These are phyloP conservation scores for Camelina neglecta DNA, from an alignment of 345 rosid species.

Conservation along the genomic window DNA sequence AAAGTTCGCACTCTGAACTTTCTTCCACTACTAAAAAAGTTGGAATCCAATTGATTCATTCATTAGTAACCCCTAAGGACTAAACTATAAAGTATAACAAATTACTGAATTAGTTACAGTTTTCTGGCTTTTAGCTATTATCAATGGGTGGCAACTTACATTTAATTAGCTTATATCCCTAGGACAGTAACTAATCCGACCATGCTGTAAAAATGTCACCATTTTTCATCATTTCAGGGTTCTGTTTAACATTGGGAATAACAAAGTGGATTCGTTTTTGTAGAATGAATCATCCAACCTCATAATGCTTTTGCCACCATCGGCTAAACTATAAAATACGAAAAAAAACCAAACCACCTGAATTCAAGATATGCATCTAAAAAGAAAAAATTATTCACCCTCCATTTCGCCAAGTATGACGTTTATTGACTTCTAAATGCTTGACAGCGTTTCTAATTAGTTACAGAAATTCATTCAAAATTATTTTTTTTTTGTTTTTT, in stretches of 20 bases:
- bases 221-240: conserved; percentile 22
- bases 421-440: neutral
- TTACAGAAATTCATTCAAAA: neutral
- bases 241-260: neutral
- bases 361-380: neutral
- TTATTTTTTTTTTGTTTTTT: no score
- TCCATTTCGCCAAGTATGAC: neutral
- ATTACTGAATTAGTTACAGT: neutral
- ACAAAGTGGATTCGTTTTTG: conserved; percentile 9
- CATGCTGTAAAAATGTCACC: conserved; percentile 9
- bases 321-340: conserved; percentile 2
- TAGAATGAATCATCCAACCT: conserved; percentile 20
- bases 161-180: neutral
- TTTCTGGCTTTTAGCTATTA: conserved; percentile 15
- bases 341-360: neutral
- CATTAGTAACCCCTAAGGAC: neutral
- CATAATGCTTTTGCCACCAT: conserved; percentile 20
- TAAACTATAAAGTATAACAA: neutral
- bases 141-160: conserved; percentile 21
- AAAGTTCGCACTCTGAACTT: neutral
- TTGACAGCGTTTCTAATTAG: neutral
- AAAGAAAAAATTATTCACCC: neutral
- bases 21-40: conserved; percentile 36
- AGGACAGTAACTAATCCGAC: conserved; percentile 27
- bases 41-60: conserved; percentile 20